phyloP scores from a whole-genome alignment of 2,329 filamentous ascomycete species.

The Xenoacremonium recifei region DNA sequence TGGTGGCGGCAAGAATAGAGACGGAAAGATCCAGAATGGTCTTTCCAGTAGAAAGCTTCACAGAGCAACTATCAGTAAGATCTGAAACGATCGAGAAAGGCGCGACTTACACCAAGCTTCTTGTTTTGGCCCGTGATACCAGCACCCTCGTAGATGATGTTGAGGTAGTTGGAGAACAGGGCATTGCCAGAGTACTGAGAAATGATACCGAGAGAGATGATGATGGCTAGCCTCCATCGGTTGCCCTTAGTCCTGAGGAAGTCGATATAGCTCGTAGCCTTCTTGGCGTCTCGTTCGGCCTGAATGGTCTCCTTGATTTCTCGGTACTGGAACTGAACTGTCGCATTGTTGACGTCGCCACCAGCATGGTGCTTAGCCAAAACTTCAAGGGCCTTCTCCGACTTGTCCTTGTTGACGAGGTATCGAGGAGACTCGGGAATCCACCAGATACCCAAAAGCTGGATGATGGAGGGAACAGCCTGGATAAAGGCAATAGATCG shows the following conservation, averaged over 20 bases:
- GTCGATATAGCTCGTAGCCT: constrained; percentile 54
- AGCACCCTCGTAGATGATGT: constrained; percentile 59
- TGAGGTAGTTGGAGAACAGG: constrained; percentile 66
- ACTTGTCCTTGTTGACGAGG: constrained; percentile 61
- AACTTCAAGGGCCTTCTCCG: constrained; percentile 60
- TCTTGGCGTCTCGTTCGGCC: constrained; percentile 51
- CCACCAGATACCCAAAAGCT: constrained; percentile 64
- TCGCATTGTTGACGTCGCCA: constrained; percentile 55
- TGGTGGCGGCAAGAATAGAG: constrained; percentile 51
- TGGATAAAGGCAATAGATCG: constrained; percentile 65
- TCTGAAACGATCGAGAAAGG: no score
- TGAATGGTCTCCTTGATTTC: constrained; percentile 65
- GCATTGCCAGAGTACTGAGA: constrained; percentile 69
- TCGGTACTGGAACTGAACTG: constrained; percentile 64
- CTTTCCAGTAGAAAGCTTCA: constrained; percentile 49
- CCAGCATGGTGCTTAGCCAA: constrained; percentile 64
- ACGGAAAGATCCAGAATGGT: constrained; percentile 59
- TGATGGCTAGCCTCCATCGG: constrained; percentile 60
- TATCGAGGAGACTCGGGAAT: constrained; percentile 68
- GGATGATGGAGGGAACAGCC: constrained; percentile 58
- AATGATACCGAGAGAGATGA: constrained; percentile 63
- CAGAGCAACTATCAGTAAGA: constrained; percentile 4
- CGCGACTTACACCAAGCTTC: constrained; percentile 48
- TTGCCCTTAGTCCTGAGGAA: constrained; percentile 64
- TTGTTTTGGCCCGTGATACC: constrained; percentile 57